These are phyloP conservation scores for Claviceps purpurea DNA, from an alignment of 2,329 filamentous ascomycete species.

Conservation along the genomic window DNA sequence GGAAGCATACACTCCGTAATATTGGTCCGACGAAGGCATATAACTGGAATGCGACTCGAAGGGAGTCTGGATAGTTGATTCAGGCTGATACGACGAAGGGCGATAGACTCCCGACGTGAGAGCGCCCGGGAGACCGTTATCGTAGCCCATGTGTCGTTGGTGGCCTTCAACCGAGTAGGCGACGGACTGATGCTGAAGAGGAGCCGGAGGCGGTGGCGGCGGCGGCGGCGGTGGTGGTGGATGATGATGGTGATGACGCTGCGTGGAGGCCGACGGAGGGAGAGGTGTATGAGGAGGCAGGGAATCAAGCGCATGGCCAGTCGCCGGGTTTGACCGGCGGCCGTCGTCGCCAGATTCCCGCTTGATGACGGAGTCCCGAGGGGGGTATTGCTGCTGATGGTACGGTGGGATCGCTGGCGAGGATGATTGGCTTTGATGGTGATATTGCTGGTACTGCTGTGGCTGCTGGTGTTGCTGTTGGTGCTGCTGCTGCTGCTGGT, in stretches of 20 bases:
- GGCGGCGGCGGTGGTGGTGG: background rate
- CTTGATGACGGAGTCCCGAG: slow-evolving; percentile 42
- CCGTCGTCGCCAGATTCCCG: slow-evolving; percentile 39
- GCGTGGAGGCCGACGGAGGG: slow-evolving; percentile 17
- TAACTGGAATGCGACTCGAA: slow-evolving; percentile 24
- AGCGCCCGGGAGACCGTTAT: slow-evolving; percentile 31
- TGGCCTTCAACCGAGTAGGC: slow-evolving; percentile 30
- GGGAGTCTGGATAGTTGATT: slow-evolving; percentile 24
- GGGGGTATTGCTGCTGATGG: slow-evolving; percentile 28
- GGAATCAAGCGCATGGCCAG: slow-evolving; percentile 24
- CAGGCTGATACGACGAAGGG: slow-evolving; percentile 26
- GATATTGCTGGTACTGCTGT: slow-evolving; percentile 10
- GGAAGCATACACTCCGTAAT: slow-evolving; percentile 29
- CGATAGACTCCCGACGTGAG: slow-evolving; percentile 31
- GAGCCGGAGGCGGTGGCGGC: background rate
- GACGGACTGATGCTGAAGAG: slow-evolving; percentile 17
- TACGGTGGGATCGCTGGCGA: slow-evolving; percentile 32
- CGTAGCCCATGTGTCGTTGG: slow-evolving; percentile 40
- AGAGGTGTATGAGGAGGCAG: slow-evolving; percentile 20
- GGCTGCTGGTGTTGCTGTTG: slow-evolving; percentile 7
- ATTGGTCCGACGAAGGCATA: slow-evolving; percentile 20
- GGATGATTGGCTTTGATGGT: slow-evolving; percentile 18
- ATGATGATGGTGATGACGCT: background rate
- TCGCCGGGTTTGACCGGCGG: slow-evolving; percentile 39
- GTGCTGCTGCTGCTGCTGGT: slow-evolving; percentile 11